A percentile compares a stretch with the other conserved stretches of the same genome.
phyloP scores from a whole-genome alignment of 805 yeast species.

The Candida yuanshanica region DNA sequence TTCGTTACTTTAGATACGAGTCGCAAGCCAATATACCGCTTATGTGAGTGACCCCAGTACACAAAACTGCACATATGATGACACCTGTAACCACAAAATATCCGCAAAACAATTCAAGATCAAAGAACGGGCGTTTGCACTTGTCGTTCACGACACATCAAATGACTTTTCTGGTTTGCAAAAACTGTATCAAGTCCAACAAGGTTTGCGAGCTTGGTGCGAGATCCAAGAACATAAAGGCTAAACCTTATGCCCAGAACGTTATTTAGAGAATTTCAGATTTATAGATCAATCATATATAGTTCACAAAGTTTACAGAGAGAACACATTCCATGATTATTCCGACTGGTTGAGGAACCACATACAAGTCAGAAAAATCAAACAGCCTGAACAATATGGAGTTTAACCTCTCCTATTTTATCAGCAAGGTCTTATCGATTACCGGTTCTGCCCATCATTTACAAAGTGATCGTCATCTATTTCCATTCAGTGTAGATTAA shows the following conservation, averaged over 20 bases:
- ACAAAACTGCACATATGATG: too few species aligned
- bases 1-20: too few species aligned
- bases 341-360: slow-evolving; percentile 13
- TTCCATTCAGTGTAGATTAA: too few species aligned
- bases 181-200: slow-evolving; percentile 43
- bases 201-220: slow-evolving; percentile 43
- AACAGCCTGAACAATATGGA: background rate
- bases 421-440: slow-evolving; percentile 9
- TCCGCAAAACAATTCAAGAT: slow-evolving; percentile 16
- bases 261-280: background rate
- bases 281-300: slow-evolving; percentile 20
- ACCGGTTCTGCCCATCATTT: background rate
- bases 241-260: slow-evolving; percentile 10
- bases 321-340: slow-evolving; percentile 16
- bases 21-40: too few species aligned
- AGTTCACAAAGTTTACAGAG: slow-evolving; percentile 13
- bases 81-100: background rate
- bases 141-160: slow-evolving; percentile 55
- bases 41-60: too few species aligned
- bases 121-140: slow-evolving; percentile 48
- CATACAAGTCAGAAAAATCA: slow-evolving; percentile 11
- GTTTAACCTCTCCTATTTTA: slow-evolving; percentile 5
- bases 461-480: slow-evolving; percentile 6
- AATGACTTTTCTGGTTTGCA: slow-evolving; percentile 52
- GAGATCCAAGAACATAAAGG: slow-evolving; percentile 27